Base-by-base conservation (phyloP, 148 eudicot species). In the Nepenthes mirabilis region DNA sequence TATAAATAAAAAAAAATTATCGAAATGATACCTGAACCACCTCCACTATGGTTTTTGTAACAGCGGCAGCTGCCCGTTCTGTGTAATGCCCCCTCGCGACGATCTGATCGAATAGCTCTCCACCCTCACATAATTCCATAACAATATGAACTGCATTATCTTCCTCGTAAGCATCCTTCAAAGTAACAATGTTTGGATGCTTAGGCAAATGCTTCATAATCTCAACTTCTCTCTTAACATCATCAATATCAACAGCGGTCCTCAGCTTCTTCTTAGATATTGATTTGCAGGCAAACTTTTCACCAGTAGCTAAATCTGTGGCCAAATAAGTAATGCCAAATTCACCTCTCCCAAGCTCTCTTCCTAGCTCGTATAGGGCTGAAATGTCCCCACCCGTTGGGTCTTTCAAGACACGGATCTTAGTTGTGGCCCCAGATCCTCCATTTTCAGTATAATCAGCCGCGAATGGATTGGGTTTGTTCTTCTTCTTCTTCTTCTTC, bases 41-140 rank as follows among this genome's bases (percentile, higher is more conserved):
- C 68, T 80, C 85, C 37, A 80, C 79, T 58, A 80, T 74, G 43
- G 85, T 80, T 40, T 60, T 65, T 71, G 70, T 77, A 13, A 80
- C 77, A 36, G 48, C 37, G 0, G 85, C 79, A 34, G 85, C 82
- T 9, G 82, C 82, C 49, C 82, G 68, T 67, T 80, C 85, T 0
- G 85, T 80, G 52, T 80, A 80, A 69, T 80, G 79, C 14, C 82
- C 85, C 68, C 85, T 80, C 0, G 85, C 82, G 14, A 80, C 85
- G 34, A 80, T 80, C 66, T 79, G 64, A 51, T 80, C 85, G 4
- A 80, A 80, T 48, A 80, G 60, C 67, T 80, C 85, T 12, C 85
- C 85, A 1, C 85, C 85, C 61, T 80, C 85, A 37, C 85, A 80
- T 37, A 80, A 67, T 45, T 80, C 85, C 85, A 80, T 80, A 34